These are phyloP conservation scores for Sporisorium graminicola DNA, from an alignment of 1,284 basidiomycete species.

Conservation along the genomic window DNA sequence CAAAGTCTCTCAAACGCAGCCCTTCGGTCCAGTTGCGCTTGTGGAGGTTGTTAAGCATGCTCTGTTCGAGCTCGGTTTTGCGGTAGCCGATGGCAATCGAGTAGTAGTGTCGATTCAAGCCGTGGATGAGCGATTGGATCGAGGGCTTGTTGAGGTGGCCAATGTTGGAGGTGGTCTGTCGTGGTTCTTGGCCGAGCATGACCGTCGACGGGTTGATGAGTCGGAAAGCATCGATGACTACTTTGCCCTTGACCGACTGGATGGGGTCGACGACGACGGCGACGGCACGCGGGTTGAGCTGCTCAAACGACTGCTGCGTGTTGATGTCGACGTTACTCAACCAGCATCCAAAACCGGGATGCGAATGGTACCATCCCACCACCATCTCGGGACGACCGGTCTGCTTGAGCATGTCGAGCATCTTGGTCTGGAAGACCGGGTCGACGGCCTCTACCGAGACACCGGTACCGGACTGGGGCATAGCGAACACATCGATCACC, in stretches of 20 bases:
- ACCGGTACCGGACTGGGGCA: constrained; percentile 98
- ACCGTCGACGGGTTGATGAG: constrained; percentile 69
- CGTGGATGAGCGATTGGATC: constrained; percentile 79
- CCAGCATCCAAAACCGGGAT: constrained; percentile 99
- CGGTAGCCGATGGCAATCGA: constrained; percentile 69
- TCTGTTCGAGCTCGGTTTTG: constrained; percentile 69
- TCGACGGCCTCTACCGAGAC: constrained; percentile 99
- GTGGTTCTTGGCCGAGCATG: constrained; percentile 86
- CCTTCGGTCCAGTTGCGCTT: constrained; percentile 69
- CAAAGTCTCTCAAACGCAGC: constrained; percentile 65
- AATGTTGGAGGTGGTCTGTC: constrained; percentile 98
- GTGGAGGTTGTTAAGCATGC: constrained; percentile 69
- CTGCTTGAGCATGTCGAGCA: constrained; percentile 99
- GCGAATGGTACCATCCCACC: constrained; percentile 99
- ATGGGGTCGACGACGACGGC: constrained; percentile 99
- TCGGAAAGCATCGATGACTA: constrained; percentile 99
- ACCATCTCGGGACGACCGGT: constrained; percentile 98
- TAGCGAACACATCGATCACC: constrained; percentile 98
- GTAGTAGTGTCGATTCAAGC: constrained; percentile 70
- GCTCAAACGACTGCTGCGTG: constrained; percentile 99
- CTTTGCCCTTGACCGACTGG: constrained; percentile 90
- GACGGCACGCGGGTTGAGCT: constrained; percentile 91
- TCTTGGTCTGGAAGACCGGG: constrained; percentile 97
- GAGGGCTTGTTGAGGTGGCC: constrained; percentile 98
- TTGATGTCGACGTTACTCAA: constrained; percentile 98